Evolutionary conservation across 768 basidiomycete species (phyloP).

Genomic region (Candolleomyces aberdarensis): DNA sequence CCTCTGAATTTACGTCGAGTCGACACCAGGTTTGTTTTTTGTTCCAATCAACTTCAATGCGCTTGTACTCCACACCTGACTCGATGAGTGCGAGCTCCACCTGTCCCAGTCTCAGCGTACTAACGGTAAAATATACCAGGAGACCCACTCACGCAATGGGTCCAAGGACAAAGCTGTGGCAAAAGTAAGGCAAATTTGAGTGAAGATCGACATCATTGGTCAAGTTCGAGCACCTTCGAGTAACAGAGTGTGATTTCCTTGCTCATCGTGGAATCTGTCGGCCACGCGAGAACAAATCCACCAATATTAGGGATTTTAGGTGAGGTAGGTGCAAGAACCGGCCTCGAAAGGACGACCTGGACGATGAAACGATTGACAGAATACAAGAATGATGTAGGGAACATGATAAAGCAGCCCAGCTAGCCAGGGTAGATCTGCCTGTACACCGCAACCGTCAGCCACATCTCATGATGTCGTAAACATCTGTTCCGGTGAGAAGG

Average conservation of each 20-base stretch:
- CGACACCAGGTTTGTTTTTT: background rate
- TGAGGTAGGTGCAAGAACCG: no score
- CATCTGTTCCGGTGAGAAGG: no score
- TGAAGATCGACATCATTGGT: background rate
- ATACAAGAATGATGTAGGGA: no score
- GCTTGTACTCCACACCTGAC: background rate
- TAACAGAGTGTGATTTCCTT: background rate
- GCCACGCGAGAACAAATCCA: no score
- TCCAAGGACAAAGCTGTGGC: background rate
- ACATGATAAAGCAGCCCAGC: no score
- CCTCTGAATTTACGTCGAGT: background rate
- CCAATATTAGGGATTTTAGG: no score
- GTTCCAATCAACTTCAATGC: background rate
- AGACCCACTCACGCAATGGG: background rate
- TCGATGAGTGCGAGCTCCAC: background rate
- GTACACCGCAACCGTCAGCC: no score
- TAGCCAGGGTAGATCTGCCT: no score
- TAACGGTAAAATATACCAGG: background rate
- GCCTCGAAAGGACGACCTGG: no score
- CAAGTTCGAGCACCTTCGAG: background rate
- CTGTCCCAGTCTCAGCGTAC: background rate
- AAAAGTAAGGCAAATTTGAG: background rate
- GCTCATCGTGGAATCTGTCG: no score
- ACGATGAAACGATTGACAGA: no score
- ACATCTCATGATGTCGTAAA: no score